Base-by-base conservation (phyloP, 2,329 filamentous ascomycete species). In the Oidium heveae region DNA sequence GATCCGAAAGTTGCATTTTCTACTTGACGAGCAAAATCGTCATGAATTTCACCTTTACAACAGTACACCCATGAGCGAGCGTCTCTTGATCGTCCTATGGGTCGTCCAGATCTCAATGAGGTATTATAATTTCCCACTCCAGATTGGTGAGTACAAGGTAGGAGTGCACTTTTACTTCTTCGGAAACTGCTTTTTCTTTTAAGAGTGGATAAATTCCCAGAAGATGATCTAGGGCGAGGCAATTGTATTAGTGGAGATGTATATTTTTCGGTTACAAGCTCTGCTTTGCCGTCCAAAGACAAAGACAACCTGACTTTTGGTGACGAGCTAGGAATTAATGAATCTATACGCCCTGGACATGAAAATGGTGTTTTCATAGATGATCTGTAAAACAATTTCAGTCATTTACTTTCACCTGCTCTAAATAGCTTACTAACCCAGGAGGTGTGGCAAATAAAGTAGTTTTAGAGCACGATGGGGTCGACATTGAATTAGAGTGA, bases 51-150 rank as follows among this genome's bases (percentile, higher is more conserved):
- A 8, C 81, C 80, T 64, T 94, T 86, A 62, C 86, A 89, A 69
- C 84, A 88, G 56, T 86, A 86, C 63, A 94, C 86, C 89, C 89
- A 95, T 7, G 83, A 84, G 53, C 87, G 80, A 18, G 87, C 85
- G 66, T 95, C 85, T 55, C 86, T 80, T 56, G 88, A 94, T 55
- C 89, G 77, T 55, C 85, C 85, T 55, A 80, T 79, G 36, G 70
- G 69, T 18, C 81, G 69, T 37, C 72, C 71, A 20, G 74, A 76
- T 28, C 75, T 73, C 22, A 58, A 56, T 12, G 61, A 56, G 15
- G 41, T 18, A 39, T 33, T 55, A n/a, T 57, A 32, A 22, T 57
- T 33, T 10, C 74, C 74, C 56, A 76, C 74, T 52, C 74, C 73
- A 24, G 74, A 72, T n/a, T 79, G 69, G 4, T 74, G 79, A 57